A percentile compares a stretch with the other conserved stretches of the same genome.
Conservation (phyloP, 306 rosid species). For the Cicer arietinum region DNA sequence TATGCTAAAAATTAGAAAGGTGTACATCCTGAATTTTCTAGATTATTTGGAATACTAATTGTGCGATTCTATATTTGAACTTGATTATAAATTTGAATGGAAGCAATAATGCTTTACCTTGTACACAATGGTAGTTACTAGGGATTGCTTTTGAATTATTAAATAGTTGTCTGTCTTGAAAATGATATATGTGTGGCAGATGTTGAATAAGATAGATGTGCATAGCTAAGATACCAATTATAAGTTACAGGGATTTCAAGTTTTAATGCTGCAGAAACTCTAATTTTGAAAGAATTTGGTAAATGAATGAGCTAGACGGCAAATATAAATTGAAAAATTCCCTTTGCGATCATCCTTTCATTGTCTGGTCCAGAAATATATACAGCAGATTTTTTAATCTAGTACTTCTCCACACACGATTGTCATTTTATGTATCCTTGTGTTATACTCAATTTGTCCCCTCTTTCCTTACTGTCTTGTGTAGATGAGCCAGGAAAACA, state of each 20-base stretch:
- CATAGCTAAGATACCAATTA: neutral
- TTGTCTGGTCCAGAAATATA: slow-evolving; percentile 3
- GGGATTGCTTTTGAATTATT: neutral
- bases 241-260: slow-evolving; percentile 15
- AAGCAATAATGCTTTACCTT: slow-evolving; percentile 12
- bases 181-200: slow-evolving; percentile 9
- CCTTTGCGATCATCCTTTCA: neutral
- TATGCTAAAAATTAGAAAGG: neutral
- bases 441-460: neutral
- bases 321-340: slow-evolving; percentile 17
- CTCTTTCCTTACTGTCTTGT: slow-evolving; percentile 37
- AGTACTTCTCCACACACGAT: slow-evolving; percentile 17
- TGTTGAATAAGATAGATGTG: slow-evolving; percentile 10
- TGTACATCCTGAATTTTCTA: slow-evolving; percentile 23
- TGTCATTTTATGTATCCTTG: slow-evolving; percentile 24
- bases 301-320: neutral
- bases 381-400: neutral
- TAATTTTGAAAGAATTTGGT: slow-evolving; percentile 20
- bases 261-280: slow-evolving; percentile 10
- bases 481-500: slow-evolving; percentile 97
- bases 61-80: too few species aligned
- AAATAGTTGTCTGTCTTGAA: slow-evolving; percentile 1
- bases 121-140: slow-evolving; percentile 8
- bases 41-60: neutral
- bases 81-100: neutral